Conservation (phyloP, 305 asterid genomes). For the Fraxinus platypoda region DNA sequence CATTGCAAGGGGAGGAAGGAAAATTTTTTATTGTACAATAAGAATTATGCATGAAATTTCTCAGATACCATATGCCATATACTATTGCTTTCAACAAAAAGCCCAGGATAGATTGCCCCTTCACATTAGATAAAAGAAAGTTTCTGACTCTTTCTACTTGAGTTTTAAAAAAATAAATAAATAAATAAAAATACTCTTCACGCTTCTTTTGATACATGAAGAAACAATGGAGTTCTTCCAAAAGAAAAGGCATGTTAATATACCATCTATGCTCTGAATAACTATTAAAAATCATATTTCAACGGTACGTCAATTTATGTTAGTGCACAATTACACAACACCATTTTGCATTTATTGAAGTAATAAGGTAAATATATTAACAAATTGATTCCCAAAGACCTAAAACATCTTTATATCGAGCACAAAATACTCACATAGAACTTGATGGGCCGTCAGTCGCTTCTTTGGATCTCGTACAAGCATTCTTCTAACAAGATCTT, state of each 20-base stretch:
- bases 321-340: not conserved
- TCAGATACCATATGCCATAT: not conserved
- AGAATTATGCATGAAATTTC: not conserved
- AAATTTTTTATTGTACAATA: not conserved
- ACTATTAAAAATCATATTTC: not conserved
- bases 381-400: not conserved
- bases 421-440: slow-evolving; percentile 59
- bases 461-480: slow-evolving; percentile 67
- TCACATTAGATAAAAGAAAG: not conserved
- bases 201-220: not conserved
- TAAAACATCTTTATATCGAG: slow-evolving; percentile 6
- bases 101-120: not conserved
- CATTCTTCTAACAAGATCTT: slow-evolving; percentile 73
- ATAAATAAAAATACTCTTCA: too few relatives aligned
- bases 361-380: not conserved
- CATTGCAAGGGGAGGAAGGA: not conserved
- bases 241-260: not conserved
- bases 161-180: not conserved
- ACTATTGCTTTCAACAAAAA: not conserved
- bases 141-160: not conserved
- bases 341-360: not conserved
- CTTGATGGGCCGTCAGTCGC: slow-evolving; percentile 73
- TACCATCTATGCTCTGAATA: not conserved
- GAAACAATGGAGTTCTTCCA: not conserved
- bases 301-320: not conserved